phyloP scores from a whole-genome alignment of 768 basidiomycete species.

The Chlorophyllum brunneum region DNA sequence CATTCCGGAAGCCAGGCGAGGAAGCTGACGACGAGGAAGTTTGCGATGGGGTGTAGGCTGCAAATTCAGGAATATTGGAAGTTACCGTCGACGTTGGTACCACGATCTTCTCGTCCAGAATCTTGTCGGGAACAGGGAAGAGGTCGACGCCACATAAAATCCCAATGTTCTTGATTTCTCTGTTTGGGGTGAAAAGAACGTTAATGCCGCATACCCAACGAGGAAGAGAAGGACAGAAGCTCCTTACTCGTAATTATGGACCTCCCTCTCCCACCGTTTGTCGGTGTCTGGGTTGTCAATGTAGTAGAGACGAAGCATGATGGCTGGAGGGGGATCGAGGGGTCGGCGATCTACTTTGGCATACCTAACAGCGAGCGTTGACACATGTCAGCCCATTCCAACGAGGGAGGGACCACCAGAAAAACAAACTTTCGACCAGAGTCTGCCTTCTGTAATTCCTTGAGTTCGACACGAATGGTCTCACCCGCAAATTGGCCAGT shows the following conservation, averaged over 20 bases:
- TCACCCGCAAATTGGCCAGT: conserved; percentile 50
- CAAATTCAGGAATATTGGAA: conserved; percentile 10
- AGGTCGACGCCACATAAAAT: conserved; percentile 71
- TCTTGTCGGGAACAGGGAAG: conserved; percentile 49
- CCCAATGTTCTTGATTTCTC: conserved; percentile 52
- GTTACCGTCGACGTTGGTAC: conserved; percentile 5
- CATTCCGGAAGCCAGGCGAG: conserved; percentile 2
- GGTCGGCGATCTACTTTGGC: conserved; percentile 62
- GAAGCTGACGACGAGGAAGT: conserved; percentile 5
- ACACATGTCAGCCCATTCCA: conserved; percentile 7
- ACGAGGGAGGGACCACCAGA: conserved; percentile 6
- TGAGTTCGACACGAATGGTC: conserved; percentile 47
- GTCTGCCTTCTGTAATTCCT: conserved; percentile 65
- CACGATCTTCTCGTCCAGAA: conserved; percentile 8
- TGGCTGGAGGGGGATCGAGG: conserved; percentile 62
- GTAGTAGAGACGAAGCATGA: conserved; percentile 48
- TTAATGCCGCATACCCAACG: conserved; percentile 7
- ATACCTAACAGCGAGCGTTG: conserved; percentile 33
- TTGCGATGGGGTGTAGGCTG: conserved; percentile 11
- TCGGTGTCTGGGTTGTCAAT: conserved; percentile 36
- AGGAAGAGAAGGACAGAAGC: conserved; percentile 4
- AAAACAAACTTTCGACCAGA: conserved; percentile 57
- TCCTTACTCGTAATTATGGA: conserved; percentile 43
- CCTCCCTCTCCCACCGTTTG: conserved; percentile 41
- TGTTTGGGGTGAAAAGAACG: conserved; percentile 18